These are phyloP conservation scores for Pugionium cornutum DNA, from an alignment of 345 rosid species.

Conservation along the genomic window DNA sequence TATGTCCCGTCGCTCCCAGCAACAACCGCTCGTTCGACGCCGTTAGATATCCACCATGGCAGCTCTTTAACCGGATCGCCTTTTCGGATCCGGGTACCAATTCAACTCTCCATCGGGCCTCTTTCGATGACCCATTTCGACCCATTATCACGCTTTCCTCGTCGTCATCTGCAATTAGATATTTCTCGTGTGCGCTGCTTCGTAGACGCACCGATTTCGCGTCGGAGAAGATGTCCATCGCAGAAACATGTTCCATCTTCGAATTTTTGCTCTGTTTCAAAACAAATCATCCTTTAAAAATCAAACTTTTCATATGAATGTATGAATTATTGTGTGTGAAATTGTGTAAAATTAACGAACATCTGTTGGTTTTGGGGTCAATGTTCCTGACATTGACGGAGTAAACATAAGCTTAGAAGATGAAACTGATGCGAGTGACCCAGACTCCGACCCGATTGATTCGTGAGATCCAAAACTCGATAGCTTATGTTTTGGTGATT, in stretches of 20 bases:
- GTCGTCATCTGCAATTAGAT: constrained; percentile 64
- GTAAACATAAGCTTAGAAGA: constrained; percentile 45
- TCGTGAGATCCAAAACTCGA: constrained; percentile 18
- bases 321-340: neutral
- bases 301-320: neutral
- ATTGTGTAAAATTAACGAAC: constrained; percentile 9
- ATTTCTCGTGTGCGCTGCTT: constrained; percentile 67
- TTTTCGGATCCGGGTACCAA: constrained; percentile 49
- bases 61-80: constrained; percentile 67
- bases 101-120: constrained; percentile 71
- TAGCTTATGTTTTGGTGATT: constrained; percentile 35
- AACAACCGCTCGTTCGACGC: constrained; percentile 71
- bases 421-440: constrained; percentile 25
- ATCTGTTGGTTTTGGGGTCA: constrained; percentile 35
- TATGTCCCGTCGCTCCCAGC: constrained; percentile 73
- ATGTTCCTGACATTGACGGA: constrained; percentile 42
- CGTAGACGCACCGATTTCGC: constrained; percentile 73
- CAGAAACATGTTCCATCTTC: constrained; percentile 20
- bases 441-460: constrained; percentile 39
- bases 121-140: constrained; percentile 59
- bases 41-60: constrained; percentile 69
- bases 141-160: constrained; percentile 72
- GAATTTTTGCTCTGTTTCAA: constrained; percentile 25
- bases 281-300: neutral
- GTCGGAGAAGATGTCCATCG: constrained; percentile 64